Base-by-base conservation (phyloP, 768 basidiomycete genomes). In the Neoboletus subvelutipes region DNA sequence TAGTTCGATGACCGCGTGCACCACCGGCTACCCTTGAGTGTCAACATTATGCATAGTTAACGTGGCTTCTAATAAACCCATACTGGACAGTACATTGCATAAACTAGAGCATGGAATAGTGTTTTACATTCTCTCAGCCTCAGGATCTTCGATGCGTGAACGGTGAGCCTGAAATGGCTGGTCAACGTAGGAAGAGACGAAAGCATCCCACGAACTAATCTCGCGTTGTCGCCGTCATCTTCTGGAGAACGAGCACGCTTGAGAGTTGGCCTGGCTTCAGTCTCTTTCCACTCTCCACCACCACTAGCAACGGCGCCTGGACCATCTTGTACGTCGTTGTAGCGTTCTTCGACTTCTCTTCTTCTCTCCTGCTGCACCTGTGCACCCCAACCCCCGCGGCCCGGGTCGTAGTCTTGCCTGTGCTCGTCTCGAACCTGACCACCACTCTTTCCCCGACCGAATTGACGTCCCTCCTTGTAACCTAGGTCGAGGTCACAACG, bases 391-490 rank as follows among this genome's bases (percentile, higher is more conserved):
- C 91, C 92, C 50, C 97, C 97, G 49, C 97, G 85, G 34, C 97
- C 97, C 54, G 94, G 88, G 71, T 98, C 94, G 68, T 95, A 99
- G 72, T 98, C 96, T 68, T 95, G 88, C 60, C 97, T 77, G 71
- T 97, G 97, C 69, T 99, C 97, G 68, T 99, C 97, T 63, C 96
- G 83, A 50, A 95, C 84, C 78, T 97, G 95, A 3, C 97, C 97
- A 33, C 97, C 97, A 62, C 92, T 95, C 74, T 95, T 98, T 28
- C 97, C 97, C 58, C 97, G 80, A 31, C 97, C 97, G 60, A 98
- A 99, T 73, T 99, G 97, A 59, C 97, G 79, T 15, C 96, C 96
- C 68, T 99, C 97, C 68, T 86, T 86, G 75, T 98, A 99, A 7
- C 97, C 97, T 28, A 94, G 80, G 77, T 99, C 97, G 67, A 99